Percentiles rank a stretch among this genome's conserved stretches.
Evolutionary conservation across 768 basidiomycete genomes (phyloP).

Genomic region (Naganishia onofrii): DNA sequence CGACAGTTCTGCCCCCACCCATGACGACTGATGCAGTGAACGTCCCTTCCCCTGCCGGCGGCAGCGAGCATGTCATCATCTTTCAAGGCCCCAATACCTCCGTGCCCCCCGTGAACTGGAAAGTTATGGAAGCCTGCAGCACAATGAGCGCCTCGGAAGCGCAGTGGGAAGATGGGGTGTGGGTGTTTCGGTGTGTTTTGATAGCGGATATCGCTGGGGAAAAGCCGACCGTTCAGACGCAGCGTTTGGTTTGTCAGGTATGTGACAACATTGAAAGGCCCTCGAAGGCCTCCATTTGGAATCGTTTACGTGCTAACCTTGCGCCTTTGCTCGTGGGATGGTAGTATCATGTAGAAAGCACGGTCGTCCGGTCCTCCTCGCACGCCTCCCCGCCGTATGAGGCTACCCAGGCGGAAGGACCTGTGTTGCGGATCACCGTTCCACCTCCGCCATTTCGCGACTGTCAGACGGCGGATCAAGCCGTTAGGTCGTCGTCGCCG

Average conservation of each 20-base stretch:
- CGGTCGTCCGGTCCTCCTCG: background rate
- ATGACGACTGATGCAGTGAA: background rate
- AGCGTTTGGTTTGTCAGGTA: background rate
- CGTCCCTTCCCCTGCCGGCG: background rate
- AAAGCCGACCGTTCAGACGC: background rate
- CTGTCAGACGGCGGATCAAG: background rate
- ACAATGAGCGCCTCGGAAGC: background rate
- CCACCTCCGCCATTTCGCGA: background rate
- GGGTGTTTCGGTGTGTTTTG: background rate
- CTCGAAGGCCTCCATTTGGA: no score
- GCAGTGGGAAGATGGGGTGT: background rate
- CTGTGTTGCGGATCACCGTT: background rate
- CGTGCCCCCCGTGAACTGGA: background rate
- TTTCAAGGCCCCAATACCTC: background rate
- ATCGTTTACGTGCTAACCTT: background rate
- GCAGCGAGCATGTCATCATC: background rate
- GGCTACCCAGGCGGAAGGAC: background rate
- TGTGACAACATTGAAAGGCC: no score
- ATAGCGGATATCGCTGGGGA: background rate
- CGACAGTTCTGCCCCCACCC: background rate
- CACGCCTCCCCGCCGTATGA: background rate
- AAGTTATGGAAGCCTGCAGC: background rate
- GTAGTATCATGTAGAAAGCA: background rate
- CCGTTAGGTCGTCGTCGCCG: background rate
- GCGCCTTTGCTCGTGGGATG: background rate